These are phyloP conservation scores for Candida vartiovaarae DNA, from an alignment of 805 yeast species.

Conservation along the genomic window DNA sequence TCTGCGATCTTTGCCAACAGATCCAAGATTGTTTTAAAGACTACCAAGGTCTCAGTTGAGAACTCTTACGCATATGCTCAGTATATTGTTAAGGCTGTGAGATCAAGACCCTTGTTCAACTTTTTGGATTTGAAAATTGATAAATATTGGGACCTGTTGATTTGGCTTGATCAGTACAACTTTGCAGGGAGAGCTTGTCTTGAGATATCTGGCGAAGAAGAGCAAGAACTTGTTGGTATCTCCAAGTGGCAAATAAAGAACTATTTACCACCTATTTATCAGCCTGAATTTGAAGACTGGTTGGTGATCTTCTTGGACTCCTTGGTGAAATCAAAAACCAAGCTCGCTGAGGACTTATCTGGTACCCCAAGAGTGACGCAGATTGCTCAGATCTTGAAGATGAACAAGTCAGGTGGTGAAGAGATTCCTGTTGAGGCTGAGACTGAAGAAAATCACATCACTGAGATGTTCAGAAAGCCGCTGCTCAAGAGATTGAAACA, in stretches of 20 bases:
- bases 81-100: constrained; percentile 66
- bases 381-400: constrained; percentile 45
- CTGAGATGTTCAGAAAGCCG: constrained; percentile 53
- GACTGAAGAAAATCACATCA: constrained; percentile 39
- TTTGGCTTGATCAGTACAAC: constrained; percentile 93
- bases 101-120: constrained; percentile 76
- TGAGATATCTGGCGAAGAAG: constrained; percentile 29
- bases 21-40: constrained; percentile 63
- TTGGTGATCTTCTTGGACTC: constrained; percentile 66
- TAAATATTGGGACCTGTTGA: constrained; percentile 84
- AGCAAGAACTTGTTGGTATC: constrained; percentile 31
- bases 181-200: constrained; percentile 63
- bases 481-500: constrained; percentile 59
- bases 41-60: constrained; percentile 71
- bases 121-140: constrained; percentile 68
- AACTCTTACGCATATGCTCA: constrained; percentile 89
- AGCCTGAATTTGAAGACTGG: constrained; percentile 87
- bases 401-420: constrained; percentile 27
- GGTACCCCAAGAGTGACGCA: constrained; percentile 63
- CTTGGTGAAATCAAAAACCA: constrained; percentile 46
- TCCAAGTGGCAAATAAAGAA: constrained; percentile 77
- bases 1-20: constrained; percentile 73
- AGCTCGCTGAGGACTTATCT: constrained; percentile 24
- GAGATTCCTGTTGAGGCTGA: constrained; percentile 25
- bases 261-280: constrained; percentile 68